phyloP scores from a whole-genome alignment of 306 rosid genomes.

The Quercus agrifolia region DNA sequence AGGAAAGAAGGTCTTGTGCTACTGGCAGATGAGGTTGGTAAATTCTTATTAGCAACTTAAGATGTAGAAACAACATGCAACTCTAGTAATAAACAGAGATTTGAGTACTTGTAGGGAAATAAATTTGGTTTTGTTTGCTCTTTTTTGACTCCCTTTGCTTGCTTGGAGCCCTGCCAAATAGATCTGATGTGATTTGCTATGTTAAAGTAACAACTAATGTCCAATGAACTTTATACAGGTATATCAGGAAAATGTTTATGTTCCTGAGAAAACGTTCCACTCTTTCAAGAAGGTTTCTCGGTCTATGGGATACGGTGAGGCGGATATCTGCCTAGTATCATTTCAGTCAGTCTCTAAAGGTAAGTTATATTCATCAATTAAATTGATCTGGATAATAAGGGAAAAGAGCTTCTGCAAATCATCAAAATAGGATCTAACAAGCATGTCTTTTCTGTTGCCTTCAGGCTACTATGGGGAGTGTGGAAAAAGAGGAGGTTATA shows the following conservation, averaged over 20 bases:
- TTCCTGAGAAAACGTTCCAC: conserved; percentile 75
- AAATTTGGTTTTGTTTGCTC: neutral
- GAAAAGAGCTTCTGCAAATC: neutral
- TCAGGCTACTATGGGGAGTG: conserved; percentile 89
- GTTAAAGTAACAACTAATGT: neutral
- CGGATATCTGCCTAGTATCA: conserved; percentile 69
- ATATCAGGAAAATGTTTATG: conserved; percentile 83
- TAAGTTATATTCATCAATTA: conserved; percentile 18
- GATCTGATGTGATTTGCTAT: neutral
- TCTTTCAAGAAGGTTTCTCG: conserved; percentile 84
- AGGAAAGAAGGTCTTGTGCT: conserved; percentile 86
- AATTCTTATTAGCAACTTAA: conserved; percentile 7
- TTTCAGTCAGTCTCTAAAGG: conserved; percentile 94
- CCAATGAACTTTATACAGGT: conserved; percentile 41
- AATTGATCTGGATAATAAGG: neutral
- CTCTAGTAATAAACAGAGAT: neutral
- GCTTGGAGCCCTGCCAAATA: neutral
- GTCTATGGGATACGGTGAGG: conserved; percentile 77
- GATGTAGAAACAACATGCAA: neutral
- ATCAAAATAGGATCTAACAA: neutral
- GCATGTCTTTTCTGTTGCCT: conserved; percentile 15
- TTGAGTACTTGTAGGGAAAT: neutral
- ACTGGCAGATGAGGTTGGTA: conserved; percentile 91
- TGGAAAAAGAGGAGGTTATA: conserved; percentile 93
- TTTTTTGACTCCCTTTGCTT: neutral